These are phyloP conservation scores for Poa pratensis DNA, from an alignment of 176 grass and related monocot species.

Conservation along the genomic window DNA sequence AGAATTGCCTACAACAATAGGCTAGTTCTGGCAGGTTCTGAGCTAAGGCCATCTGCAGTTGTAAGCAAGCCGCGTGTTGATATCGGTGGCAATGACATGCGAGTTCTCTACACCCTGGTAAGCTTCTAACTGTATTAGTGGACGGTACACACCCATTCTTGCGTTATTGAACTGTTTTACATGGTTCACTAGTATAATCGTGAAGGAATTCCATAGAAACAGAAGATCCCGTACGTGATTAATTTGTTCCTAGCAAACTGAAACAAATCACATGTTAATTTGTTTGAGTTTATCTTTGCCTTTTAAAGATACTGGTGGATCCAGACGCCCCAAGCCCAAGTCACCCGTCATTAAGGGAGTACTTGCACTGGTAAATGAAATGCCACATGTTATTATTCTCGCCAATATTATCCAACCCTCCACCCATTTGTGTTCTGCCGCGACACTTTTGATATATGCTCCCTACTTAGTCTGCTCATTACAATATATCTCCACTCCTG, in stretches of 20 bases:
- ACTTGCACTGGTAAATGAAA: constrained; percentile 79
- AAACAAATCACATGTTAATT: constrained; percentile 12
- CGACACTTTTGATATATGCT: not conserved
- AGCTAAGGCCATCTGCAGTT: constrained; percentile 66
- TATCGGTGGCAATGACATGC: constrained; percentile 61
- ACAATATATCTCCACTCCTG: constrained; percentile 31
- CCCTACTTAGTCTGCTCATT: constrained; percentile 22
- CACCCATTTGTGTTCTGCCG: not conserved
- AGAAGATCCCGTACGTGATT: constrained; percentile 13
- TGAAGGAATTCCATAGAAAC: not conserved
- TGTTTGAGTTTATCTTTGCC: constrained; percentile 27
- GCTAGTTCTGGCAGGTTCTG: constrained; percentile 52
- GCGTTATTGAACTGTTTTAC: not conserved
- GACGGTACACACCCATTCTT: not conserved
- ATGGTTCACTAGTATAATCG: not conserved
- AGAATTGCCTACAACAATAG: constrained; percentile 61
- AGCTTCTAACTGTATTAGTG: constrained; percentile 32
- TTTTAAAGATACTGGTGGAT: constrained; percentile 73
- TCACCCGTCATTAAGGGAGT: constrained; percentile 78
- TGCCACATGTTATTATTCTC: constrained; percentile 28
- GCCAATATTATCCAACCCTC: not conserved
- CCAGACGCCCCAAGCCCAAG: constrained; percentile 83
- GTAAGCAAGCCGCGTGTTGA: constrained; percentile 60
- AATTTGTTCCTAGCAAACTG: not conserved
- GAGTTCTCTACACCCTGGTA: constrained; percentile 78